Base-by-base conservation (phyloP, 2,329 filamentous ascomycete species). In the Akanthomyces lecanii region DNA sequence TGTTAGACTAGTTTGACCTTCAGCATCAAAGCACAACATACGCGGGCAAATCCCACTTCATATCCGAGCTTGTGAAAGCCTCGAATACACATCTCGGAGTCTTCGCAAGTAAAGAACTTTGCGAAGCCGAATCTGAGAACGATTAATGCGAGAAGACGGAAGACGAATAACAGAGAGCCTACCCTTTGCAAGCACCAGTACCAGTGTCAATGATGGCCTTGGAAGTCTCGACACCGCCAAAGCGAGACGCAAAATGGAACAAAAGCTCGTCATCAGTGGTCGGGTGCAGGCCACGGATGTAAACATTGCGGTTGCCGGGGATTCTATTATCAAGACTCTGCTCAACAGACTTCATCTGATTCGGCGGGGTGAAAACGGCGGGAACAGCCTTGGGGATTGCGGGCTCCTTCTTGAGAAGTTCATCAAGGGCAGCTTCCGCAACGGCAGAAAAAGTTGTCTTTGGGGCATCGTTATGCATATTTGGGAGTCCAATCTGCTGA, bases 191-290 rank as follows among this genome's bases (percentile, higher is more conserved):
- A 66, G 92, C 89, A 65, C 92, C 91, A 55, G 92, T 96, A 68
- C 90, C 88, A 59, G 93, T 89, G 78, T 99, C 96, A 71, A 99
- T 96, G 78, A 99, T 99, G 16, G 96, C 95, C 82, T 99, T 99
- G 72, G 92, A 97, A 67, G 93, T 96, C 78, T 97, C 92, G 63
- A 99, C 95, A 65, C 89, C 88, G 48, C 95, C 96, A 72, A 98
- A 99, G 57, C 94, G 90, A 69, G 86, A 82, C 50, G 94, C 89
- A 78, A 95, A 98, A 50, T 83, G 82, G 69, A 90, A 85, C 21
- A 99, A 81, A 73, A 96, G 89, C 56, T 96, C 90, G 71, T 99
- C 95, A 55, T 96, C 95, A 0, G 94, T 99, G 70, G 96, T 94
- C 0, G 95, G 94, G 67, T 96, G 90, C 66, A 99, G 88, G 21